Base-by-base conservation (phyloP, 345 rosid species). In the Lenwebbia sp. region DNA sequence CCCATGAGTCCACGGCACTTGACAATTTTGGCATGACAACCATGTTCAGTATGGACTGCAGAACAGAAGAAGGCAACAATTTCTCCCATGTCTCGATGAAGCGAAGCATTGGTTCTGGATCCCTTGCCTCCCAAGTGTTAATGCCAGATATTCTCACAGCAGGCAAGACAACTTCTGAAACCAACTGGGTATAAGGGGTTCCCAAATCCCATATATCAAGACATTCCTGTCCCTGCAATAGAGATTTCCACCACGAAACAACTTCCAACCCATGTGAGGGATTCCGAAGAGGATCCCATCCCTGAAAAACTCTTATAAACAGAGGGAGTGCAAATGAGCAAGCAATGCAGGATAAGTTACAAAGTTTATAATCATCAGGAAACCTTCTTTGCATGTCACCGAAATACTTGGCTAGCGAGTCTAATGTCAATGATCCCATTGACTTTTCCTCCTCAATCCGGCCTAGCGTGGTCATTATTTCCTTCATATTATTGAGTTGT, bases 31-130 rank as follows among this genome's bases (percentile, higher is more conserved):
- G 98, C 92, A 95, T 85, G 81, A 97, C 94, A 57, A 97, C 89
- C 10, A 88, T 90, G 89, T 92, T 94, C 86, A 94, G 86, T 76
- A 95, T 93, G 83, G 93, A 91, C 19, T 94, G 92, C 41, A 90
- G 87, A 83, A 95, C 92, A 51, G 98, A 91, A 81, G 93, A 83
- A 21, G 99, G 99, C 53, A 97, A 87, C 85, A 94, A 83, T 86
- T 88, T 92, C 82, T 97, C 97, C 98, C 99, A 97, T 11, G 92
- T 89, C 88, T 97, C 99, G 87, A 96, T 85, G 84, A 97, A 96
- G 85, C 92, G 94, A 83, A 97, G 98, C 99, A 97, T 97, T 13
- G 99, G 96, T 88, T 97, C 99, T 54, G 98, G 98, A 86, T 95
- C 95, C 90, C 99, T 91, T 37, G 98, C 93, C 88, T 96, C 98